phyloP scores from a whole-genome alignment of 805 yeast genomes.

The Candida vartiovaarae region DNA sequence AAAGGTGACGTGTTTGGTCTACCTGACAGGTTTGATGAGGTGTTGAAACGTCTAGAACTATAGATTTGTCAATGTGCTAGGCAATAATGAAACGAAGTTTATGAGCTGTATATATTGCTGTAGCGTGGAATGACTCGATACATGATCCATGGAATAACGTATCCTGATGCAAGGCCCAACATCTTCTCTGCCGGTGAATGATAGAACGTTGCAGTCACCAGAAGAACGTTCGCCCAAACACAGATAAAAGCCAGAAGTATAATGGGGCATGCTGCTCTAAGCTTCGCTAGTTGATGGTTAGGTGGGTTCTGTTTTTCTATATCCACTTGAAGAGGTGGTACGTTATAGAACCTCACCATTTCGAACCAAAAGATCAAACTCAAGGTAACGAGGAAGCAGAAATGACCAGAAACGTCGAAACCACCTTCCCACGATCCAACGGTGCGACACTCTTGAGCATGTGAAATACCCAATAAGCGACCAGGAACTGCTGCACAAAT shows the following conservation, averaged over 20 bases:
- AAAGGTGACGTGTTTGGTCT: conserved; percentile 13
- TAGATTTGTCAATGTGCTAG: background rate
- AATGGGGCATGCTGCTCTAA: conserved; percentile 9
- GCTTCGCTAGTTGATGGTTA: background rate
- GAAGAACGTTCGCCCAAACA: conserved; percentile 50
- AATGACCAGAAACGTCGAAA: conserved; percentile 50
- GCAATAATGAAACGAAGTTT: background rate
- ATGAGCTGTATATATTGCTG: background rate
- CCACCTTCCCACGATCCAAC: conserved; percentile 40
- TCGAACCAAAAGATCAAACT: conserved; percentile 37
- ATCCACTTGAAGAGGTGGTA: conserved; percentile 1
- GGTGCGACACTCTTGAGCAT: conserved; percentile 27
- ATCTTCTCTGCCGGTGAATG: conserved; percentile 74
- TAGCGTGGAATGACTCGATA: conserved; percentile 26
- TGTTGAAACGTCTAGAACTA: conserved; percentile 11
- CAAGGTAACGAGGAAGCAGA: conserved; percentile 35
- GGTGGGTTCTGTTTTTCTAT: conserved; percentile 3
- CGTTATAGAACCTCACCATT: conserved; percentile 12
- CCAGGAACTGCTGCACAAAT: conserved; percentile 11
- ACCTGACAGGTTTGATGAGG: conserved; percentile 13
- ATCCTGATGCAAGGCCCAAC: conserved; percentile 62
- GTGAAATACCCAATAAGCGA: conserved; percentile 14
- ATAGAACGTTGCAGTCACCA: conserved; percentile 76
- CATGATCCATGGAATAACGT: conserved; percentile 39
- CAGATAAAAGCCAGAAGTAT: conserved; percentile 13